A percentile compares a stretch with the other conserved stretches of the same genome.
Conservation (phyloP, 2,329 filamentous ascomycete genomes). For the Metarhizium robertsii region DNA sequence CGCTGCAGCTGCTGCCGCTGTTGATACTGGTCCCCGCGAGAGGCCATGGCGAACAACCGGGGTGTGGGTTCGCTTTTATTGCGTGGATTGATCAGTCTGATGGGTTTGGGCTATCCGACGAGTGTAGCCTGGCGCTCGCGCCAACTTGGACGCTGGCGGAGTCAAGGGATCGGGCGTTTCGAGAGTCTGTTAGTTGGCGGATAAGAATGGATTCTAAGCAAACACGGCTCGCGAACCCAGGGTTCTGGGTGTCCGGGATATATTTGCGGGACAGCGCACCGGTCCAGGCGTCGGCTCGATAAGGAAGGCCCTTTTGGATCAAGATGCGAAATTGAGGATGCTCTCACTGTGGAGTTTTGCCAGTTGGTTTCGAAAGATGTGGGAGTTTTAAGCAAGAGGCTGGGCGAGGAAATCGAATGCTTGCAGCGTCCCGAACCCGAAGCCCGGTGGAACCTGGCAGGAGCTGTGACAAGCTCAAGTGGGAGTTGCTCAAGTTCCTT, state of each 20-base stretch:
- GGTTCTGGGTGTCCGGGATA: not conserved
- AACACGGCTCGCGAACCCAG: not conserved
- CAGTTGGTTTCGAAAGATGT: not conserved
- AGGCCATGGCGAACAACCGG: constrained; percentile 26
- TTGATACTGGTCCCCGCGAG: constrained; percentile 21
- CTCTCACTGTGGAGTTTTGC: constrained; percentile 1
- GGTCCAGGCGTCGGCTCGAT: not conserved
- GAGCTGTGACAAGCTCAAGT: constrained; percentile 3
- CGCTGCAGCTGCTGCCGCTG: constrained; percentile 13
- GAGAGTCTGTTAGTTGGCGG: not conserved
- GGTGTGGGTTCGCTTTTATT: constrained; percentile 24
- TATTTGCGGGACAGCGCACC: not conserved
- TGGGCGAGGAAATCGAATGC: constrained; percentile 6
- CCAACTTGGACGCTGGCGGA: constrained; percentile 3
- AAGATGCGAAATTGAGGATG: constrained; percentile 3
- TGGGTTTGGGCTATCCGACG: not conserved
- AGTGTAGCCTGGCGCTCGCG: constrained; percentile 2
- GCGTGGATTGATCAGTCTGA: not conserved
- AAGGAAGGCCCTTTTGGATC: not conserved
- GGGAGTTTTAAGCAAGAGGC: constrained; percentile 6
- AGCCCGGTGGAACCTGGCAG: constrained; percentile 5
- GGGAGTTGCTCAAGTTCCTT: not conserved
- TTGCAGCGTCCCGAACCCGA: constrained; percentile 2
- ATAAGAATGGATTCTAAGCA: not conserved
- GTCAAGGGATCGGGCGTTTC: constrained; percentile 4